Evolutionary conservation across 805 yeast genomes (phyloP), one percentile per base, ranked within the genome.

Genomic region (Sugiyamaella qingdaonensis): DNA sequence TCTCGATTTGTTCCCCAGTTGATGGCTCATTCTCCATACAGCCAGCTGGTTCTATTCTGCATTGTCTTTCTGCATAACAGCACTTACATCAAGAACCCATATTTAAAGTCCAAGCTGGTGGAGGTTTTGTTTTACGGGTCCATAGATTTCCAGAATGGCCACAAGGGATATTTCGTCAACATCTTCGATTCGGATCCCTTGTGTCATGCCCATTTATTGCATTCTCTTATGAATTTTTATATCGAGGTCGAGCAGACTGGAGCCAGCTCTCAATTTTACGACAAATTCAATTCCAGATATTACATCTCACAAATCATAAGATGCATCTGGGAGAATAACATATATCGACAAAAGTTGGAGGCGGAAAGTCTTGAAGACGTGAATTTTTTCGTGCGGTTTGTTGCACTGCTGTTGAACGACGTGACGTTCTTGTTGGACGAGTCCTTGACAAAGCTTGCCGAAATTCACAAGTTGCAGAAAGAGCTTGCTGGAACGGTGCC

Each of bases 211-310:
- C 82, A 90, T 66, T 66, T 94, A 57, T 73, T 94, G 53, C 90
- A 88, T 63, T 86, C 96, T 0, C 75, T 94, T 53, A 77, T 94
- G 69, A 95, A 89, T 62, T 86, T 90, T 57, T 94, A 92, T 68
- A 96, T 94, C 34, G 88, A 88, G 77, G 91, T 92, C 48, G 99
- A 94, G 68, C 90, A 88, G 64, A 94, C 99, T 0, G 99, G 99
- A 9, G 86, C 97, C 1, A 84, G 92, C 7, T 83, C 95, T 0
- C 98, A 94, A 69, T 94, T 92, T 66, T 92, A 92, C 68, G 99
- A 94, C 68, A 94, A 94, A 70, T 94, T 94, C 73, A 91, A 89
- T 68, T 81, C 88, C 43, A 79, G 99, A 67, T 92, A 83, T 69
- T 85, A 88, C 65, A 88, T 94, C 29, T 86, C 97, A 0, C 80